Conservation (phyloP, 1,284 basidiomycete genomes). For the Ustilago xerochloae region DNA sequence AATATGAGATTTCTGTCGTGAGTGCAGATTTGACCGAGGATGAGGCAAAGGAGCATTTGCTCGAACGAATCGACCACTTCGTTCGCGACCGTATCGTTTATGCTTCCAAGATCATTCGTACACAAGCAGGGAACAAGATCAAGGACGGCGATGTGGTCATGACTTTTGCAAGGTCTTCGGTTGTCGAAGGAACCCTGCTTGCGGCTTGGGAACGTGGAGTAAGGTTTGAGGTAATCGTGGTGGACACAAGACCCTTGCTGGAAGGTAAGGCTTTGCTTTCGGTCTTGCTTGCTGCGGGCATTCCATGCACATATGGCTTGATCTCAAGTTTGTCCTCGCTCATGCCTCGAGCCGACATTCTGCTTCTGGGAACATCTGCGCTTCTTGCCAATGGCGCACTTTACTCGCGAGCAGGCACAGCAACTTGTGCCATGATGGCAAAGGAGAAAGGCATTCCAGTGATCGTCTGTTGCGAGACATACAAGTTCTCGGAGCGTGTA, state of each 20-base stretch:
- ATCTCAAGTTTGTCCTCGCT: slow-evolving; percentile 87
- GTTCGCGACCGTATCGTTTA: slow-evolving; percentile 92
- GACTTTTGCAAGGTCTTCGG: slow-evolving; percentile 92
- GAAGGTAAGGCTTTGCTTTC: slow-evolving; percentile 82
- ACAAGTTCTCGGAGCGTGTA: slow-evolving; percentile 95
- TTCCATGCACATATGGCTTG: slow-evolving; percentile 90
- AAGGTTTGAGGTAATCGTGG: slow-evolving; percentile 87
- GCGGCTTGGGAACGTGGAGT: slow-evolving; percentile 74
- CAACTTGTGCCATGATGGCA: slow-evolving; percentile 94
- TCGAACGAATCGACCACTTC: slow-evolving; percentile 89
- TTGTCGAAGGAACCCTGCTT: slow-evolving; percentile 89
- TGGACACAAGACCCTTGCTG: slow-evolving; percentile 92
- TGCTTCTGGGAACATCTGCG: slow-evolving; percentile 92
- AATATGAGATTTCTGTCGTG: slow-evolving; percentile 91
- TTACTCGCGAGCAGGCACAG: slow-evolving; percentile 93
- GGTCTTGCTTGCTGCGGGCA: slow-evolving; percentile 77
- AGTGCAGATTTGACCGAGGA: slow-evolving; percentile 92
- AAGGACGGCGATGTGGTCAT: slow-evolving; percentile 91
- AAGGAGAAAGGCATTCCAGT: slow-evolving; percentile 89
- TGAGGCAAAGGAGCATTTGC: slow-evolving; percentile 89
- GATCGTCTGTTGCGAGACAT: slow-evolving; percentile 96
- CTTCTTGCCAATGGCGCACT: slow-evolving; percentile 94
- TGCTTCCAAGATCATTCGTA: slow-evolving; percentile 92
- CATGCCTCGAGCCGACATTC: slow-evolving; percentile 80
- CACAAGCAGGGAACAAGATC: slow-evolving; percentile 86